phyloP scores from a whole-genome alignment of 1,139 yeast genomes.

The Meyerozyma smithsonii region DNA sequence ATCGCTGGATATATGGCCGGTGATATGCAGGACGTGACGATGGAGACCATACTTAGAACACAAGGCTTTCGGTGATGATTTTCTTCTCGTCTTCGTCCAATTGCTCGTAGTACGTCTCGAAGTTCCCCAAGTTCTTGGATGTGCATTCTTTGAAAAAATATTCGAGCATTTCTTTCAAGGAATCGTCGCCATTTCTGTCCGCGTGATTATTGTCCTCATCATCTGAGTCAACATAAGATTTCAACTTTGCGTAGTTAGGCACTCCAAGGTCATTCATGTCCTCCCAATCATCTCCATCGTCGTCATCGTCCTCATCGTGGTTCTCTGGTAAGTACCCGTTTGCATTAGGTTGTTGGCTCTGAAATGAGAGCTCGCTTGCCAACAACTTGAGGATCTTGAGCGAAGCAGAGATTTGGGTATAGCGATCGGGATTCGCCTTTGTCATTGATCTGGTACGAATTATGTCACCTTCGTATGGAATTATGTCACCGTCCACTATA shows the following conservation, averaged over 20 bases:
- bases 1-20: neutral
- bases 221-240: slow-evolving; percentile 48
- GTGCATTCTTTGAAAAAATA: slow-evolving; percentile 66
- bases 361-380: slow-evolving; percentile 63
- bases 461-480: slow-evolving; percentile 55
- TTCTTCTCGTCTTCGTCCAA: slow-evolving; percentile 57
- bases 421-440: slow-evolving; percentile 57
- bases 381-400: slow-evolving; percentile 70
- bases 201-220: slow-evolving; percentile 32
- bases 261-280: slow-evolving; percentile 67
- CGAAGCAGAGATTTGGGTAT: slow-evolving; percentile 63
- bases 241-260: slow-evolving; percentile 54
- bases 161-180: slow-evolving; percentile 43
- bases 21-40: neutral
- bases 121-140: slow-evolving; percentile 46
- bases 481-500: slow-evolving; percentile 71
- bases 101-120: slow-evolving; percentile 48
- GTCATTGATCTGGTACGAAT: slow-evolving; percentile 87
- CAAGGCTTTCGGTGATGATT: slow-evolving; percentile 43
- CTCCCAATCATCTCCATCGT: slow-evolving; percentile 71
- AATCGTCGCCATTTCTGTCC: slow-evolving; percentile 34
- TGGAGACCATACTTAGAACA: slow-evolving; percentile 14
- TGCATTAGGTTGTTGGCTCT: slow-evolving; percentile 43
- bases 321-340: slow-evolving; percentile 30
- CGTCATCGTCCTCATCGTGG: slow-evolving; percentile 39